phyloP scores from a whole-genome alignment of 352 stramenopile genomes.

The Globisporangium spinosum region DNA sequence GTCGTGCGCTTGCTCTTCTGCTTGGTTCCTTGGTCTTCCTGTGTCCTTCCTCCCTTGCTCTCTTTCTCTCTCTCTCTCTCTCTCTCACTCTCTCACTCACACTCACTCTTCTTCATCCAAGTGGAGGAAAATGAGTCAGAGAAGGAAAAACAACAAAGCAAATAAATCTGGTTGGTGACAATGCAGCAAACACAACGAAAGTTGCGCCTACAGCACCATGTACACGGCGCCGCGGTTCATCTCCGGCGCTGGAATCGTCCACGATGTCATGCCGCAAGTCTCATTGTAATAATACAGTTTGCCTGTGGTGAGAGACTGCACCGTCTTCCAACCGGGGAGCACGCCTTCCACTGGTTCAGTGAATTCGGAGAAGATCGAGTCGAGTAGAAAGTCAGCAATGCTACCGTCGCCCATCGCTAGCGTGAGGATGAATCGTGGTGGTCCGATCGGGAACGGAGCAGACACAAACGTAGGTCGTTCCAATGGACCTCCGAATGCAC shows the following conservation, averaged over 20 bases:
- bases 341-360: slow-evolving; percentile 35
- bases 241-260: slow-evolving; percentile 65
- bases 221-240: slow-evolving; percentile 54
- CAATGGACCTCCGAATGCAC: slow-evolving; percentile 19
- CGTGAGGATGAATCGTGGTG: slow-evolving; percentile 48
- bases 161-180: background rate
- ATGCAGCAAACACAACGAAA: background rate
- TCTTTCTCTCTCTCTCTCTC: background rate
- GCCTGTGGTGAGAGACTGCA: slow-evolving; percentile 66
- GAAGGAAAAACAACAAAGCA: background rate
- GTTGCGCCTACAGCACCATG: slow-evolving; percentile 61
- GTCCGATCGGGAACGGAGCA: slow-evolving; percentile 11
- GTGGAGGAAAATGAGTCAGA: background rate
- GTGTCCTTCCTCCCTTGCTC: background rate
- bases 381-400: slow-evolving; percentile 60
- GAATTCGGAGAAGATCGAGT: slow-evolving; percentile 63
- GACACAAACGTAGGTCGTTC: slow-evolving; percentile 17
- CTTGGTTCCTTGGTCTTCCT: background rate
- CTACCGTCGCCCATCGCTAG: slow-evolving; percentile 62
- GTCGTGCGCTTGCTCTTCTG: slow-evolving; percentile 1
- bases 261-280: slow-evolving; percentile 67
- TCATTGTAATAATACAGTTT: slow-evolving; percentile 87
- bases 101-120: background rate
- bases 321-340: slow-evolving; percentile 53
- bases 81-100: background rate